Evolutionary conservation across 108 stramenopile species (phyloP), one percentile per base, ranked within the genome.

Genomic region (Schizochytrium sp.): DNA sequence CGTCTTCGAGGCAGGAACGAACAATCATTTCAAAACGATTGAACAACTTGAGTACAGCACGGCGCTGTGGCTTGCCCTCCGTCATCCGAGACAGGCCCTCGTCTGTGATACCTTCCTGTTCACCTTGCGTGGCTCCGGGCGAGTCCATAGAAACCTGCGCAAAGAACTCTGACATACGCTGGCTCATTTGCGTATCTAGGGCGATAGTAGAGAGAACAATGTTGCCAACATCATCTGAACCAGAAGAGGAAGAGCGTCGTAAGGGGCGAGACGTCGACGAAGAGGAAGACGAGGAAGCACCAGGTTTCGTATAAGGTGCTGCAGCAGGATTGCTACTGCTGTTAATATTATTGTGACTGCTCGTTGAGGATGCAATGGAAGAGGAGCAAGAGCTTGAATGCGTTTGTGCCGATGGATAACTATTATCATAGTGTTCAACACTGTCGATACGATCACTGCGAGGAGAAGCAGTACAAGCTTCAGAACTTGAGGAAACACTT

Each of bases 161-260:
- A 15, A 69, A 7, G 64, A 69, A 69, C 12, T 69, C 64, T 38
- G 64, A 3, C 8, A 69, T 38, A 7, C 64, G 64, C 64, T 69
- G 64, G 28, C 64, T 69, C 2, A 69, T 2, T 10, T 38, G 42
- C 28, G 40, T 38, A 38, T 69, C 64, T 7, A 12, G 7, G 19
- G 64, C 64, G 0, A 69, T 69, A 1, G 7, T 69, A 44, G 64
- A 69, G 7, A 69, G 64, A 10, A 69, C 64, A 69, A 69, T 69
- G 64, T 69, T 15, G 10, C 44, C 64, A 38, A 69, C 15, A 1
- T 69, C 44, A 28, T 28, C 28, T 28, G 28, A 28, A 28, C 28
- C 28, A 28, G 28, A 28, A 28, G 28, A 28, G 28, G 28, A 28
- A 28, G 28, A 28, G 28, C 28, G 28, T 28, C 28, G 28, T 28